phyloP scores from a whole-genome alignment of 139 green algal species.

The Spirogloea muscicola region DNA sequence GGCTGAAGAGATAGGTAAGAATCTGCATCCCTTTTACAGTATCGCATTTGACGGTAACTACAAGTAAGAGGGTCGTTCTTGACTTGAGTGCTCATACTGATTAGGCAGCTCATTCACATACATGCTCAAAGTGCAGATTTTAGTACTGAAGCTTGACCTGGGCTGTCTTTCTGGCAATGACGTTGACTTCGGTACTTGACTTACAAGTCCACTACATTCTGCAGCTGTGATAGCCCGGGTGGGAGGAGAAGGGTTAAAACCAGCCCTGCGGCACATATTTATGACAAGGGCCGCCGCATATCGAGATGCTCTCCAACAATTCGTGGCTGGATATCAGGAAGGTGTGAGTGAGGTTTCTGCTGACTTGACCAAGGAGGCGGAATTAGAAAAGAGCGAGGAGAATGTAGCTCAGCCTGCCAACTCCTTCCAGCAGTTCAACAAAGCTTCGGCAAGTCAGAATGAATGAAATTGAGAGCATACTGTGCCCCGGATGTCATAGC shows the following conservation, averaged over 20 bases:
- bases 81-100: background rate
- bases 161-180: background rate
- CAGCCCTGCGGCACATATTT: constrained; percentile 26
- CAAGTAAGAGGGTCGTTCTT: constrained; percentile 1
- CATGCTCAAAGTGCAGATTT: background rate
- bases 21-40: too few species aligned
- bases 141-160: background rate
- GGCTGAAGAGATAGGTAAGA: constrained; percentile 21
- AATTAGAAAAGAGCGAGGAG: too few species aligned
- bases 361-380: too few species aligned
- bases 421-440: too few species aligned
- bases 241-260: constrained; percentile 10
- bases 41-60: background rate
- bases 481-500: too few species aligned
- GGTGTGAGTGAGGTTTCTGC: constrained; percentile 19
- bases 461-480: too few species aligned
- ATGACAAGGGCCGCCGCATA: constrained; percentile 26
- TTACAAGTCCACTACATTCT: background rate
- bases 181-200: background rate
- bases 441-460: too few species aligned
- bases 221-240: constrained; percentile 14
- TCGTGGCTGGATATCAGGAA: constrained; percentile 35
- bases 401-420: too few species aligned
- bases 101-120: background rate
- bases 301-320: constrained; percentile 25